Base-by-base conservation (phyloP, 176 grass and related monocot genomes). In the Phoenix dactylifera region DNA sequence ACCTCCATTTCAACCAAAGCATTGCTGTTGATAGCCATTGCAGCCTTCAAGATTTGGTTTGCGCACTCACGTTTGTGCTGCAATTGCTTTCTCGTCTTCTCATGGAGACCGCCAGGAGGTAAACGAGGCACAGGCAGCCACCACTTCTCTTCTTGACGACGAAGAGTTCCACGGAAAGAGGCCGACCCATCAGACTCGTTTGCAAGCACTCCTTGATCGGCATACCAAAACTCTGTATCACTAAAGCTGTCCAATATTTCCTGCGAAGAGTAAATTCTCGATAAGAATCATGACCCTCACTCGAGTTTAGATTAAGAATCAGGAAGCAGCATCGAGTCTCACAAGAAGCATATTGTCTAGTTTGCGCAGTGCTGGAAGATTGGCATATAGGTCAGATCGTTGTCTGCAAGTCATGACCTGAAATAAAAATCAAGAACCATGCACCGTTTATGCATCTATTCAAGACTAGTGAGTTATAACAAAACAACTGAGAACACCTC, bases 341-440 rank as follows among this genome's bases (percentile, higher is more conserved):
- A 98, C 93, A 4, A 98, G 82, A 24, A 98, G 87, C 93, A 98
- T 98, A 53, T 98, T 80, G 54, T 98, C 87, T 26, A 98, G 67
- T 75, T 98, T 98, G 25, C 81, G 76, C 3, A 98, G 79, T 2
- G 93, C 93, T 19, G 93, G 93, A n/a, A 98, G 66, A 70, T 98
- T 98, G 51, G 88, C 81, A 72, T 70, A 79, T 63, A 98, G 22
- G 76, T 98, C 93, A 20, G 77, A 85, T 57, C 93, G 76, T 48
- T 84, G 87, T 59, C 93, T 78, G 58, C 70, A 92, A 50, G 93
- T 80, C 93, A 98, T 98, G 49, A 98, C 75, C 92, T 97, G 77
- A 67, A 80, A 80, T 44, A 44, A 44, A 14, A 44, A 44, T 44
- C 35, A 39, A 12, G 35, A 39, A 2, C 35, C 35, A 44, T 44